Percentiles rank a stretch among this genome's conserved stretches.
These are phyloP conservation scores for Conticribra guillardii DNA, from an alignment of 108 stramenopile species.

Conservation along the genomic window DNA sequence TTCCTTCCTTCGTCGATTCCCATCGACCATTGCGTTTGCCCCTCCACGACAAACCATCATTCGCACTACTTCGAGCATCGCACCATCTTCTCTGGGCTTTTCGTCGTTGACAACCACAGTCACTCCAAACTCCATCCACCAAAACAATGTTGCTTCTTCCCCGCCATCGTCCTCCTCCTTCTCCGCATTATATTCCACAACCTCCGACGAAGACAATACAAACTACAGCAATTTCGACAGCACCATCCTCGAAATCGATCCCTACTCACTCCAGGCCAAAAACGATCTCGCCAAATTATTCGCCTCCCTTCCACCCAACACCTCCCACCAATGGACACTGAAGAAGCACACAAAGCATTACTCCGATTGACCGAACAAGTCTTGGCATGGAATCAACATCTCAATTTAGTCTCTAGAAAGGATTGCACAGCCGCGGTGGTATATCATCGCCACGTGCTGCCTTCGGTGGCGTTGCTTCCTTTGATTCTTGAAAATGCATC, in stretches of 20 bases:
- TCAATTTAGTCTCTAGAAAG: constrained; percentile 84
- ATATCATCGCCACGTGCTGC: constrained; percentile 82
- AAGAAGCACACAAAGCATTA: constrained; percentile 53
- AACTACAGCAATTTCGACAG: too few species aligned
- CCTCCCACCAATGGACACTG: neutral
- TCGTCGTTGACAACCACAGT: too few species aligned
- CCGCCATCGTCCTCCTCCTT: too few species aligned
- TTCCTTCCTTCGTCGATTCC: too few species aligned
- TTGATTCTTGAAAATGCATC: constrained; percentile 20
- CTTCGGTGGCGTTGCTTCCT: constrained; percentile 67
- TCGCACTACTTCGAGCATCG: too few species aligned
- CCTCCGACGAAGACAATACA: too few species aligned
- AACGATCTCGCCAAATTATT: constrained; percentile 26
- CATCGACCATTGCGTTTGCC: too few species aligned
- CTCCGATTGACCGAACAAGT: constrained; percentile 59
- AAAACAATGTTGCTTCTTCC: too few species aligned
- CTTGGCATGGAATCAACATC: constrained; percentile 79
- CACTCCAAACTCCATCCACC: too few species aligned
- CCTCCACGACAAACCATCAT: too few species aligned
- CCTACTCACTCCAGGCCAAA: constrained; percentile 34
- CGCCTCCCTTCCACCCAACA: neutral
- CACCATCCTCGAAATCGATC: constrained; percentile 44
- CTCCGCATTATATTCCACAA: too few species aligned
- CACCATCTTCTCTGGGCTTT: too few species aligned
- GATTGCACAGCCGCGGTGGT: constrained; percentile 70